These are phyloP conservation scores for Chloris gayana DNA, from an alignment of 176 grass and related monocot genomes.

Conservation along the genomic window DNA sequence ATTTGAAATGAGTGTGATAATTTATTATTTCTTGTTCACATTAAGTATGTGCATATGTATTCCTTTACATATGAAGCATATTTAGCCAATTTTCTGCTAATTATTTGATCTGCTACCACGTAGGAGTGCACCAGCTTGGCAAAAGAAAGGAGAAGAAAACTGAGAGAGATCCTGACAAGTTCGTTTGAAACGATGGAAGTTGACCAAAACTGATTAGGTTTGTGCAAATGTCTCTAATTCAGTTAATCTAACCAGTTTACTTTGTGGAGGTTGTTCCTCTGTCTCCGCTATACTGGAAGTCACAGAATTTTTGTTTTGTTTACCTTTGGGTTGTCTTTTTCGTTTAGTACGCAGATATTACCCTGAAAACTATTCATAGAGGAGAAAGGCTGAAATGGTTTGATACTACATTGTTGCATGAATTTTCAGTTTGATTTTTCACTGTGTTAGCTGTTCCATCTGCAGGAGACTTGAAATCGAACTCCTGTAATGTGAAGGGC, in stretches of 20 bases:
- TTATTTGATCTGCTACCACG: neutral
- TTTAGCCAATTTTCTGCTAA: neutral
- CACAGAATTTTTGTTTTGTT: neutral
- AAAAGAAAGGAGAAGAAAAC: conserved; percentile 52
- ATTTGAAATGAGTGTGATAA: neutral
- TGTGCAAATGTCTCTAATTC: conserved; percentile 20
- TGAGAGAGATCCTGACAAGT: conserved; percentile 59
- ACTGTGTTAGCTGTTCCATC: too few species aligned
- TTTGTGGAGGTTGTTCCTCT: neutral
- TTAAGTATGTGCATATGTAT: neutral
- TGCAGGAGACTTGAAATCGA: too few species aligned
- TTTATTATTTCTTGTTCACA: neutral
- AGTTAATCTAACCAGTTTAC: conserved; percentile 18
- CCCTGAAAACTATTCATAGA: neutral
- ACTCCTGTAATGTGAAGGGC: too few species aligned
- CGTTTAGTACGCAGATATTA: neutral
- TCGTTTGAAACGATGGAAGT: conserved; percentile 69
- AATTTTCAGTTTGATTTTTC: too few species aligned
- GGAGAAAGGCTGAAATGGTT: neutral
- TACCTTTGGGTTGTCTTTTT: neutral
- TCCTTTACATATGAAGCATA: neutral
- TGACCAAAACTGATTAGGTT: conserved; percentile 48
- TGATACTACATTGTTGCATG: neutral
- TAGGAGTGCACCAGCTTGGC: conserved; percentile 69
- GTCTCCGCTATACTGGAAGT: neutral